phyloP scores from a whole-genome alignment of 257 asterid genomes.

The Petrea volubilis region DNA sequence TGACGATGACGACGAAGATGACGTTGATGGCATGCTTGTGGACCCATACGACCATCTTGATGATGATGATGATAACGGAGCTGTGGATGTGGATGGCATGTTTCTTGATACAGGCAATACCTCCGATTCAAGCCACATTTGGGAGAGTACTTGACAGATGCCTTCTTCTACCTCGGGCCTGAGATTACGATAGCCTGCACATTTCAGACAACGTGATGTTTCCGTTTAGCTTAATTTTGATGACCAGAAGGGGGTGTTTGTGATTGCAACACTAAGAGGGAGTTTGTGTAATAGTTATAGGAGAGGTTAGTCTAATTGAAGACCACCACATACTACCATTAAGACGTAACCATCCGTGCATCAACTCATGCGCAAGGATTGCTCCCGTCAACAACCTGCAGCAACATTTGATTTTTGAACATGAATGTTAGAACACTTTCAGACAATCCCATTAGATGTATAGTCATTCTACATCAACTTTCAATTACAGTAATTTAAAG shows the following conservation, averaged over 20 bases:
- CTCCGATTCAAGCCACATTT: slow-evolving; percentile 48
- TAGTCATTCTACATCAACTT: not conserved
- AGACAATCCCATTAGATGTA: not conserved
- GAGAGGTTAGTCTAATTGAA: no score
- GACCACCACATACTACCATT: slow-evolving; percentile 37
- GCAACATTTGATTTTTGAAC: not conserved
- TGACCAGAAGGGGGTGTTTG: no score
- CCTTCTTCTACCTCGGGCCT: slow-evolving; percentile 72
- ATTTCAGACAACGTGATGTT: no score
- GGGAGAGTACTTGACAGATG: slow-evolving; percentile 73
- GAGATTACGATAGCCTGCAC: slow-evolving; percentile 58
- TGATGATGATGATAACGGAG: slow-evolving; percentile 35
- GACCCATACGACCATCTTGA: slow-evolving; percentile 35
- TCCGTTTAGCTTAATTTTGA: no score
- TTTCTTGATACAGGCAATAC: no score
- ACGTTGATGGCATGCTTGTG: slow-evolving; percentile 21
- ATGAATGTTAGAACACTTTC: not conserved
- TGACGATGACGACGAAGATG: slow-evolving; percentile 4
- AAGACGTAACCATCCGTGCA: slow-evolving; percentile 84
- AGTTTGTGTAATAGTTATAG: no score
- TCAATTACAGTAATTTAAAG: not conserved
- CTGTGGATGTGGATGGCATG: no score
- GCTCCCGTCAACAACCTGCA: slow-evolving; percentile 76
- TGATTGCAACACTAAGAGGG: no score
- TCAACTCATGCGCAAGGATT: slow-evolving; percentile 80